These are phyloP conservation scores for Oehlia diaphana DNA, from an alignment of 192 early-diverging fungal species.

Conservation along the genomic window DNA sequence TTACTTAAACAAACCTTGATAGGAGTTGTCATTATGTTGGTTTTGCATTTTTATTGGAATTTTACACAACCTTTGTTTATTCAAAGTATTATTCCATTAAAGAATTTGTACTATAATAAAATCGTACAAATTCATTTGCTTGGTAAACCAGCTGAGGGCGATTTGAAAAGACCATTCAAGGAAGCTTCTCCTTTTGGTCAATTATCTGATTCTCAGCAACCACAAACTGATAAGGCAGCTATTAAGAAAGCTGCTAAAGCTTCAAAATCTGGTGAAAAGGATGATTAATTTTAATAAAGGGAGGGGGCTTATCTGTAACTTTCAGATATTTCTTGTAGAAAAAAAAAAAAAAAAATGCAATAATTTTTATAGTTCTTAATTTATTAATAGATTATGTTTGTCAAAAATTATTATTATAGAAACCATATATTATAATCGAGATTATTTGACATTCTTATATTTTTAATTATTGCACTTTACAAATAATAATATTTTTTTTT, in stretches of 20 bases:
- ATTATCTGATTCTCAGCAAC: slow-evolving; percentile 41
- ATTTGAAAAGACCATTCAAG: slow-evolving; percentile 84
- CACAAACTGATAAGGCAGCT: slow-evolving; percentile 52
- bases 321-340: too few relatives aligned
- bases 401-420: too few relatives aligned
- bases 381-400: too few relatives aligned
- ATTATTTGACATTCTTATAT: too few relatives aligned
- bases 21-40: slow-evolving; percentile 67
- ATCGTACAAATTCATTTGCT: slow-evolving; percentile 80
- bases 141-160: slow-evolving; percentile 72
- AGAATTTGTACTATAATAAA: slow-evolving; percentile 67
- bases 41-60: slow-evolving; percentile 86
- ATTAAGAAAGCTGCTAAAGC: slow-evolving; percentile 60
- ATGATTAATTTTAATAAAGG: not conserved
- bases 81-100: slow-evolving; percentile 79
- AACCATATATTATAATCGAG: too few relatives aligned
- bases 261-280: slow-evolving; percentile 32
- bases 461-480: too few relatives aligned
- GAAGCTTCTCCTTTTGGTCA: slow-evolving; percentile 71
- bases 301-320: too few relatives aligned
- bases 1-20: slow-evolving; percentile 68
- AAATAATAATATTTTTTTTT: too few relatives aligned
- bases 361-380: too few relatives aligned
- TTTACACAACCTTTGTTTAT: slow-evolving; percentile 87
- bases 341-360: too few relatives aligned